Base-by-base conservation (phyloP, 306 rosid genomes). In the Potentilla sterilis region DNA sequence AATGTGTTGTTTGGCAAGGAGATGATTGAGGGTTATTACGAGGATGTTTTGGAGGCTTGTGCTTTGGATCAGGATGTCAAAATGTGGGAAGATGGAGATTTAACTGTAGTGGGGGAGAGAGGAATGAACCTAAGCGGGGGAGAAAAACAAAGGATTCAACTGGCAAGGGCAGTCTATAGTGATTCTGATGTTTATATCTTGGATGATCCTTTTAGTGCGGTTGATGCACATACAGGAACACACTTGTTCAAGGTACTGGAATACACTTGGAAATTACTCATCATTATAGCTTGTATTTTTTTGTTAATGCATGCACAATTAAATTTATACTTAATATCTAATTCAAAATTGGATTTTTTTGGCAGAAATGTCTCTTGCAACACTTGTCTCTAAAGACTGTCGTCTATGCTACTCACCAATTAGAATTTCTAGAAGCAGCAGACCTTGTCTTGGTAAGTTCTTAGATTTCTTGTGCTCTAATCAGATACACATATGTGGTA, bases 121-220 rank as follows among this genome's bases (percentile, higher is more conserved):
- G 98, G 98, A 69, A 75, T 90, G 77, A 94, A 94, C 89, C 83
- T 94, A 77, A 94, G 98, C 70, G 98, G 98, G 41, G 98, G 98
- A 24, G 92, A 94, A 72, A 94, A 94, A 77, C 98, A 94, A 80
- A 81, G 97, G 77, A 81, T 94, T 85, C 98, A 94, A 81, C 84
- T 94, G 57, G 98, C 97, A 37, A 85, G 98, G 67, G 98, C 98
- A 44, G 86, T 90, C 58, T 94, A 92, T 73, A 87, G 86, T 83
- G 90, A 90, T 83, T 86, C 97, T 1, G 98, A 92, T 83, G 83
- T 94, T 78, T 94, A 88, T 73, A 90, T 94, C 82, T 81, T 94
- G 18, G 98, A 94, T 19, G 98, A 94, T 43, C 98, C 98, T 83
- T 90, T 94, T 73, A 94, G 98, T 79, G 98, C 97, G 24, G 97